These are phyloP conservation scores for Metschnikowia bowlesiae DNA, from an alignment of 805 yeast genomes.

Conservation along the genomic window DNA sequence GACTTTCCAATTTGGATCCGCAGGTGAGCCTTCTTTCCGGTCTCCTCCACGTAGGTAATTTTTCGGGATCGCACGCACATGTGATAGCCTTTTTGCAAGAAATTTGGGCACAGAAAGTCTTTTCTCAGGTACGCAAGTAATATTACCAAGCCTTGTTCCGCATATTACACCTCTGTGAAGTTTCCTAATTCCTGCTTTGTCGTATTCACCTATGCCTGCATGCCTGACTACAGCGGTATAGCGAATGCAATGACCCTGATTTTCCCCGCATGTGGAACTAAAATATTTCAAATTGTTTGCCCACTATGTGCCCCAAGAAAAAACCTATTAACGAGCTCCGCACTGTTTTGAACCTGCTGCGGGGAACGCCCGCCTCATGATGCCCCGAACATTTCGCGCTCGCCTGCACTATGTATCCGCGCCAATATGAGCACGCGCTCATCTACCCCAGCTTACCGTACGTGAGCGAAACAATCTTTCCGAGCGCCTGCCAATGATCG, in stretches of 20 bases:
- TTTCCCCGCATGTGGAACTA: not conserved
- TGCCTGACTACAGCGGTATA: not conserved
- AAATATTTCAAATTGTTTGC: not conserved
- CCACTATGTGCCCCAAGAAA: not conserved
- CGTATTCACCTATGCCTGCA: too few species aligned
- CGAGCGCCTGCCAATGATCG: constrained; percentile 22
- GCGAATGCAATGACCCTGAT: not conserved
- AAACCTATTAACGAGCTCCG: not conserved
- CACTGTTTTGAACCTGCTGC: not conserved
- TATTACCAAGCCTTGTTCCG: too few species aligned
- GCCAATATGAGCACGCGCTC: not conserved
- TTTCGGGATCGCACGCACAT: not conserved
- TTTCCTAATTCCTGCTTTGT: too few species aligned
- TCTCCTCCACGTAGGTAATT: too few species aligned
- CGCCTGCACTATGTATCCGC: not conserved
- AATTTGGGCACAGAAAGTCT: not conserved
- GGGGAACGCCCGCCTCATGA: not conserved
- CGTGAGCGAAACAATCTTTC: not conserved
- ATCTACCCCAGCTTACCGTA: not conserved
- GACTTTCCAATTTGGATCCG: not conserved
- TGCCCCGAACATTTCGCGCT: not conserved
- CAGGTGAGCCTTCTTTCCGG: too few species aligned
- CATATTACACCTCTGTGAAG: too few species aligned
- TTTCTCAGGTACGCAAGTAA: too few species aligned
- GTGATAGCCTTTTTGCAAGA: too few species aligned